phyloP scores from a whole-genome alignment of 805 yeast species.

The Metschnikowia koreensis region DNA sequence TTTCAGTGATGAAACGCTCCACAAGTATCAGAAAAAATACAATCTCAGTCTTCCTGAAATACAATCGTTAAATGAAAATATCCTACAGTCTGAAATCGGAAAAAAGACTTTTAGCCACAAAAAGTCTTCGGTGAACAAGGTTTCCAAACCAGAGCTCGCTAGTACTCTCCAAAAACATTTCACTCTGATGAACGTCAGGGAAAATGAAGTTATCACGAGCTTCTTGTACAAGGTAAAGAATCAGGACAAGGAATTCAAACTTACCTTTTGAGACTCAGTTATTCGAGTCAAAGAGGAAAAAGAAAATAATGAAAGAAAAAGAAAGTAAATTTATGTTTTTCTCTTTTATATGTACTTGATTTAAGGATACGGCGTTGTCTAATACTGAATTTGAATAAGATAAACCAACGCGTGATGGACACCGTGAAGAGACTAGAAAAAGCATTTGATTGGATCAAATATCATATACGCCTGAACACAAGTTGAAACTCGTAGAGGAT shows the following conservation, averaged over 20 bases:
- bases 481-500: no score
- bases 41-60: conserved; percentile 56
- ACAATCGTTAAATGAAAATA: conserved; percentile 64
- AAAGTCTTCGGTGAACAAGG: conserved; percentile 34
- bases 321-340: no score
- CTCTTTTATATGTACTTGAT: no score
- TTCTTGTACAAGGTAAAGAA: conserved; percentile 83
- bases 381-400: no score
- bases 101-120: conserved; percentile 51
- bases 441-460: no score
- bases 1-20: conserved; percentile 60
- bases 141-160: conserved; percentile 61
- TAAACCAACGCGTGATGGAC: no score
- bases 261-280: conserved; percentile 27
- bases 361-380: no score
- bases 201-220: conserved; percentile 82
- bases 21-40: conserved; percentile 66
- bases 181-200: conserved; percentile 55
- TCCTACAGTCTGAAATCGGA: conserved; percentile 72
- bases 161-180: conserved; percentile 68
- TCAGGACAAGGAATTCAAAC: conserved; percentile 49
- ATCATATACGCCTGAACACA: no score
- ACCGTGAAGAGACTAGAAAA: no score
- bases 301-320: no score
- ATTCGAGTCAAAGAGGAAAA: background rate